Percentiles rank a stretch among this genome's conserved stretches.
phyloP scores from a whole-genome alignment of 208 protist species.

The Polymyxa betae region DNA sequence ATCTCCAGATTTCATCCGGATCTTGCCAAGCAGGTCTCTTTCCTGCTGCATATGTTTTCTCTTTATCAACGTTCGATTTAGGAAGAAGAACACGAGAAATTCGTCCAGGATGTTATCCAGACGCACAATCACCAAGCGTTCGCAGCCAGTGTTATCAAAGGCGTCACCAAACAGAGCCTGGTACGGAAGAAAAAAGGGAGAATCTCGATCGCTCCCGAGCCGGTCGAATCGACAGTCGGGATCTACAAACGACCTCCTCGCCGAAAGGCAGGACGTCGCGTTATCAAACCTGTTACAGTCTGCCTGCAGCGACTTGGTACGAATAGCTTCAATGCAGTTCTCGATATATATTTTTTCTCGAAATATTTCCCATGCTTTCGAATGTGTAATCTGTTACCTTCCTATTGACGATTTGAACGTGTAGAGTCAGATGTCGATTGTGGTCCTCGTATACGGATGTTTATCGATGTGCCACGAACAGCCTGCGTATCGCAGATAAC shows the following conservation, averaged over 20 bases:
- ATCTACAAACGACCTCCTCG: not conserved
- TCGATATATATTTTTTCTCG: too few species aligned
- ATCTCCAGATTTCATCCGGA: constrained; percentile 57
- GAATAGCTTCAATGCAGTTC: too few species aligned
- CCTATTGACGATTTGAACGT: too few species aligned
- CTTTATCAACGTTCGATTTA: too few species aligned
- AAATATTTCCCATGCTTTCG: too few species aligned
- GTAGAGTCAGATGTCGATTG: too few species aligned
- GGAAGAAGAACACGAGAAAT: not conserved
- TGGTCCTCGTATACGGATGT: not conserved
- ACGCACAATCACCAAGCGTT: not conserved
- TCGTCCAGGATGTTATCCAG: constrained; percentile 6
- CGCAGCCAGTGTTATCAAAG: not conserved
- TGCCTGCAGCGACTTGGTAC: not conserved
- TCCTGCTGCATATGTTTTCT: too few species aligned
- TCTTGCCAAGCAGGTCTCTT: constrained; percentile 45
- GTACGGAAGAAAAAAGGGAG: too few species aligned
- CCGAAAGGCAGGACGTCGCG: not conserved
- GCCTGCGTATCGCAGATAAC: not conserved
- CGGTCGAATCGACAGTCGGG: too few species aligned
- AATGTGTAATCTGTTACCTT: too few species aligned
- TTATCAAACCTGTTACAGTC: not conserved
- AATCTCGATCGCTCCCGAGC: too few species aligned
- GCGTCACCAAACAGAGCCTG: not conserved
- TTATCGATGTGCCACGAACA: not conserved